Conservation (phyloP, 2,329 filamentous ascomycete genomes). For the Paecilomyces dactylethromorphus region DNA sequence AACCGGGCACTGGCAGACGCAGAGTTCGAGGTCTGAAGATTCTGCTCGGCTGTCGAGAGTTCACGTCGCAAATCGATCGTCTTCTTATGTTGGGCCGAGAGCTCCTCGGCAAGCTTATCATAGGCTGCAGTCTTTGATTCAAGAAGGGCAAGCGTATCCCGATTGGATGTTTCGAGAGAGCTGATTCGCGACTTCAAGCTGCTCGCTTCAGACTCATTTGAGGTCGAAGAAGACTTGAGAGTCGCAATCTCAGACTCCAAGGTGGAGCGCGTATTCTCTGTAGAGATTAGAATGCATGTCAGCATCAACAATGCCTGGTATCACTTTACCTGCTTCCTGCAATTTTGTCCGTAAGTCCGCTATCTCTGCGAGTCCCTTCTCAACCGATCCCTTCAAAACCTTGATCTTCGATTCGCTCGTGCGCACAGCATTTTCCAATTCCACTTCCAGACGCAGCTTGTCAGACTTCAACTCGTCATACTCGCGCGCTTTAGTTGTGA, state of each 20-base stretch:
- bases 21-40: slow-evolving; percentile 73
- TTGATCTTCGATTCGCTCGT: slow-evolving; percentile 77
- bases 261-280: slow-evolving; percentile 69
- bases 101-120: slow-evolving; percentile 76
- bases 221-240: slow-evolving; percentile 67
- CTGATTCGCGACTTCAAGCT: slow-evolving; percentile 75
- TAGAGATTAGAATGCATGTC: slow-evolving; percentile 9
- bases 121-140: slow-evolving; percentile 86
- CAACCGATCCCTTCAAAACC: slow-evolving; percentile 70
- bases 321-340: slow-evolving; percentile 64
- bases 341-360: slow-evolving; percentile 76
- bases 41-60: slow-evolving; percentile 72
- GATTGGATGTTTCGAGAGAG: slow-evolving; percentile 83
- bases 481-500: slow-evolving; percentile 74
- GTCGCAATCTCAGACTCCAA: slow-evolving; percentile 76
- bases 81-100: slow-evolving; percentile 83
- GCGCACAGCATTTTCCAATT: slow-evolving; percentile 84
- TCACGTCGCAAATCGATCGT: slow-evolving; percentile 78
- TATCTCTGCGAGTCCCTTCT: slow-evolving; percentile 77
- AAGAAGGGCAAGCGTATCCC: slow-evolving; percentile 80
- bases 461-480: slow-evolving; percentile 76
- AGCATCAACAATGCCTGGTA: not conserved
- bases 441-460: slow-evolving; percentile 83
- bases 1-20: slow-evolving; percentile 77
- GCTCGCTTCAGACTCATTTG: slow-evolving; percentile 60